phyloP scores from a whole-genome alignment of 352 stramenopile species.

The Phytophthora citricola region DNA sequence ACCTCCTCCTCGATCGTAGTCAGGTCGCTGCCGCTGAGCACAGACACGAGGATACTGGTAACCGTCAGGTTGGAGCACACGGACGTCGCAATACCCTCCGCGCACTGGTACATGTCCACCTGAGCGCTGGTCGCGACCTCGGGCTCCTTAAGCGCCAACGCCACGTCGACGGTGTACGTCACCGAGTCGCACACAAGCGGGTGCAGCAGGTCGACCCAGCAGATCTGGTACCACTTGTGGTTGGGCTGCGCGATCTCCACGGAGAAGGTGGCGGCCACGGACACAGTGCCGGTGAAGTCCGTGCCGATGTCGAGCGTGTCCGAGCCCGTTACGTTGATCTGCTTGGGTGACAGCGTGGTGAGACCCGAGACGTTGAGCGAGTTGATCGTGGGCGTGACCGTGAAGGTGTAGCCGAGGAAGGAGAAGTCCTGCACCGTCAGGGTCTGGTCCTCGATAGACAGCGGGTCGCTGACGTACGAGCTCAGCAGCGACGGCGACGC shows the following conservation, averaged over 20 bases:
- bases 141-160: conserved; percentile 44
- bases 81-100: conserved; percentile 31
- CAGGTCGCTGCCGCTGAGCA: conserved; percentile 46
- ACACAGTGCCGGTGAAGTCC: conserved; percentile 51
- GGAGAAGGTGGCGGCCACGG: conserved; percentile 41
- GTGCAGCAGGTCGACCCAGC: conserved; percentile 56
- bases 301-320: conserved; percentile 49
- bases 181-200: conserved; percentile 40
- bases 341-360: conserved; percentile 48
- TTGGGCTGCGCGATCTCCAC: conserved; percentile 61
- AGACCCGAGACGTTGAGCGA: conserved; percentile 52
- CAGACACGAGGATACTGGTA: conserved; percentile 47
- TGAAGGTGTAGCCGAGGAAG: conserved; percentile 59
- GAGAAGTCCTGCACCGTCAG: conserved; percentile 54
- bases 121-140: conserved; percentile 35
- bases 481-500: conserved; percentile 40
- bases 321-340: conserved; percentile 51
- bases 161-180: conserved; percentile 46
- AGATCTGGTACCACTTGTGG: conserved; percentile 71
- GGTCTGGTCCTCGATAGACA: conserved; percentile 45
- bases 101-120: conserved; percentile 53
- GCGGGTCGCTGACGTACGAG: conserved; percentile 48
- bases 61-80: conserved; percentile 61
- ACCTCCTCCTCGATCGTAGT: conserved; percentile 36
- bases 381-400: conserved; percentile 59